Base-by-base conservation (phyloP, 2,329 filamentous ascomycete species). In the Clonostachys chloroleuca region DNA sequence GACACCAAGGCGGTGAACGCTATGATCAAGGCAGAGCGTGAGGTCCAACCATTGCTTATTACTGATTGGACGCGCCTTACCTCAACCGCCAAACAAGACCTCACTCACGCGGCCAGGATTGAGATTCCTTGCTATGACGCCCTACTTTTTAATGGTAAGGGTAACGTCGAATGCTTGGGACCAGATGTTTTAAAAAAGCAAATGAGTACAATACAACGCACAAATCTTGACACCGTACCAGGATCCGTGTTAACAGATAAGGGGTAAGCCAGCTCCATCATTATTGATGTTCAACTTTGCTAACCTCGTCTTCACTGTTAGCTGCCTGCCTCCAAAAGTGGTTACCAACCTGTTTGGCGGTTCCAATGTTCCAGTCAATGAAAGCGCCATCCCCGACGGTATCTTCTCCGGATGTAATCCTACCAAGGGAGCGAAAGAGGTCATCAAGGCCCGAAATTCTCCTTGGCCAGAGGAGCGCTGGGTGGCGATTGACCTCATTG, bases 131-230 rank as follows among this genome's bases (percentile, higher is more conserved):
- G 83, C 63, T 78, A 80, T 51, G 81, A 84, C 55, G 74, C 80
- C 0, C 65, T 86, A 13, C 61, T 85, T 12, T 68, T 86, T 44
- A 85, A 86, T 49, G 83, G 83, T 18, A 79, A 81, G 52, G 81
- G 81, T 4, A 66, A 68, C 2, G 73, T 80, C 0, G 62, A 74
- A 43, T 84, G 81, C 56, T 66, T 75, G 39, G 34, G 34, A 10
- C 34, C 34, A n/a, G 34, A 36, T n/a, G n/a, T n/a, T n/a, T n/a
- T n/a, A n/a, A n/a, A n/a, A n/a, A n/a, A n/a, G n/a, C n/a, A n/a
- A n/a, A n/a, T n/a, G n/a, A n/a, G n/a, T n/a, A n/a, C n/a, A n/a
- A n/a, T n/a, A n/a, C 34, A 36, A n/a, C 34, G n/a, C 10, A n/a
- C n/a, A 10, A 10, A 10, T 10, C 34, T 36, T 10, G 34, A 36